A percentile compares a stretch with the other conserved stretches of the same genome.
Evolutionary conservation across 495 filamentous ascomycete species (phyloP).

Genomic region (Choiromyces venosus): DNA sequence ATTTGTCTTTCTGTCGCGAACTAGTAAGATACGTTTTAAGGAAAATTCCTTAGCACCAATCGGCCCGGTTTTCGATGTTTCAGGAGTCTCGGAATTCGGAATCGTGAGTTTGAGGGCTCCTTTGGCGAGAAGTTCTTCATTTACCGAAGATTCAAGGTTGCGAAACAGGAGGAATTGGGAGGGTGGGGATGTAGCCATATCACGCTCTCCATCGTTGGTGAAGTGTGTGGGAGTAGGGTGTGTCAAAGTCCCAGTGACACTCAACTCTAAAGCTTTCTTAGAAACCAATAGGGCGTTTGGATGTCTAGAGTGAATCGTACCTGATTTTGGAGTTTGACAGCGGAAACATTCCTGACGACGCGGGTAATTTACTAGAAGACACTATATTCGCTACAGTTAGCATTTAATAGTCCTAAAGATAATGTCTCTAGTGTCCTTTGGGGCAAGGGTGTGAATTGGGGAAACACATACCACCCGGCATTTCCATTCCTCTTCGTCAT

Average conservation of each 20-base stretch:
- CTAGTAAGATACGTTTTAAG: conserved; percentile 69
- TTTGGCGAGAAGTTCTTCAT: conserved; percentile 70
- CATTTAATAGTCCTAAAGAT: background rate
- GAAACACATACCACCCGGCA: conserved; percentile 58
- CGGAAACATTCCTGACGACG: conserved; percentile 65
- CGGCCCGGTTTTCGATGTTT: conserved; percentile 26
- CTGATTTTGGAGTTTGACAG: conserved; percentile 64
- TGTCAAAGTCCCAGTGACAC: conserved; percentile 40
- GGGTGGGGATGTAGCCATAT: conserved; percentile 67
- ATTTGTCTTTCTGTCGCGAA: conserved; percentile 66
- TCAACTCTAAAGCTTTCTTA: conserved; percentile 36
- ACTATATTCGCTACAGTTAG: conserved; percentile 50
- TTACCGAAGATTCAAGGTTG: conserved; percentile 65
- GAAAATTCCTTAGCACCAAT: conserved; percentile 72
- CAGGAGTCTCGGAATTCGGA: conserved; percentile 20
- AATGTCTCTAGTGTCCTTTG: conserved; percentile 2
- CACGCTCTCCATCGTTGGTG: conserved; percentile 69
- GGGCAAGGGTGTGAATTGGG: background rate
- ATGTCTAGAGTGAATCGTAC: conserved; percentile 47
- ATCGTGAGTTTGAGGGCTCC: conserved; percentile 68
- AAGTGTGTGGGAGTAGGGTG: conserved; percentile 44
- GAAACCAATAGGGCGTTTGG: conserved; percentile 11
- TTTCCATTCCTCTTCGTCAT: conserved; percentile 66
- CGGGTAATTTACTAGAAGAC: conserved; percentile 65
- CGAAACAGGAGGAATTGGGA: conserved; percentile 79